phyloP scores from a whole-genome alignment of 306 rosid species.

The Dryas octopetala region DNA sequence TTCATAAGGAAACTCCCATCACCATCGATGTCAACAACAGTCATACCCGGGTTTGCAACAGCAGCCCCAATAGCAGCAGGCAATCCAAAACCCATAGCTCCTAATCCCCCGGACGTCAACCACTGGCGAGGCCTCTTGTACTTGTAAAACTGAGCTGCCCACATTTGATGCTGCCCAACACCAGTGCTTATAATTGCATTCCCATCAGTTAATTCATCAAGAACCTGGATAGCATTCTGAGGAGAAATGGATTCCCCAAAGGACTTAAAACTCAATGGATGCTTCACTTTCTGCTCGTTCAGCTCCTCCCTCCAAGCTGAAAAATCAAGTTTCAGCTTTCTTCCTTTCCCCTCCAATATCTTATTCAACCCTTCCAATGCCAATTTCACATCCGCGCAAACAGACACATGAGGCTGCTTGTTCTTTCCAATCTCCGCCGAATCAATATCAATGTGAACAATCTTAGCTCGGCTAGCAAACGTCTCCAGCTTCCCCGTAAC shows the following conservation, averaged over 20 bases:
- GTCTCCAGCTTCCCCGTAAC: slow-evolving; percentile 89
- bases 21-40: slow-evolving; percentile 86
- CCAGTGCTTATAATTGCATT: slow-evolving; percentile 82
- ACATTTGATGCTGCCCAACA: slow-evolving; percentile 91
- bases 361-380: slow-evolving; percentile 65
- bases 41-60: slow-evolving; percentile 60
- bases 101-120: slow-evolving; percentile 84
- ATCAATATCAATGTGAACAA: slow-evolving; percentile 89
- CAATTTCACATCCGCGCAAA: slow-evolving; percentile 71
- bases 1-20: slow-evolving; percentile 93
- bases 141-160: slow-evolving; percentile 90
- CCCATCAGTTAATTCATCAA: slow-evolving; percentile 80
- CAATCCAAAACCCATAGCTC: slow-evolving; percentile 93
- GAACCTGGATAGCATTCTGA: slow-evolving; percentile 76
- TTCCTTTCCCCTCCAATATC: slow-evolving; percentile 43
- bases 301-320: slow-evolving; percentile 72
- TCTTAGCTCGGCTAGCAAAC: slow-evolving; percentile 84
- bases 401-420: slow-evolving; percentile 75
- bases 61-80: slow-evolving; percentile 94
- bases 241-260: slow-evolving; percentile 74
- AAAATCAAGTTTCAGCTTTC: slow-evolving; percentile 44
- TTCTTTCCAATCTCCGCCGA: slow-evolving; percentile 94
- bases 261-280: slow-evolving; percentile 67
- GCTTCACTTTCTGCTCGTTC: slow-evolving; percentile 60
- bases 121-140: slow-evolving; percentile 79